A percentile compares a stretch with the other conserved stretches of the same genome.
Conservation (phyloP, 176 grass and related monocot genomes). For the Oryza brachyantha region DNA sequence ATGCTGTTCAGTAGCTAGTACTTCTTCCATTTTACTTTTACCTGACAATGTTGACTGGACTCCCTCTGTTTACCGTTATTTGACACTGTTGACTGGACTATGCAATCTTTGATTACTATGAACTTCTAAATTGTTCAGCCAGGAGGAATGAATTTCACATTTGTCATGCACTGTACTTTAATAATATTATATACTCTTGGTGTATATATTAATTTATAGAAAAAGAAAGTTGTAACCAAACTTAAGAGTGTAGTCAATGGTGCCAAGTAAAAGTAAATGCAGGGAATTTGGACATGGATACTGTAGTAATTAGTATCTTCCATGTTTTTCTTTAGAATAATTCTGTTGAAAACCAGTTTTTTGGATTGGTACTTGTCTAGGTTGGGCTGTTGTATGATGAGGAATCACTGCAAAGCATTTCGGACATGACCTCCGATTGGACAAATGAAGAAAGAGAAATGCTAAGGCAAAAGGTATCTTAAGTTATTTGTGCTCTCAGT, state of each 20-base stretch:
- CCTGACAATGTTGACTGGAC: too few species aligned
- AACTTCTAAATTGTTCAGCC: too few species aligned
- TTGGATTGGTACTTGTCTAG: constrained; percentile 32
- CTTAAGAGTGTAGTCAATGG: not conserved
- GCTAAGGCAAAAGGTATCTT: constrained; percentile 69
- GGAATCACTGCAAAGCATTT: constrained; percentile 75
- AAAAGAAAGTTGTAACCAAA: too few species aligned
- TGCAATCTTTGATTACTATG: too few species aligned
- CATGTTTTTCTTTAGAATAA: not conserved
- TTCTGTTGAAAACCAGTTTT: not conserved
- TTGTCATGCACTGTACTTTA: too few species aligned
- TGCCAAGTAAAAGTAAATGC: not conserved
- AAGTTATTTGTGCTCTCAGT: not conserved
- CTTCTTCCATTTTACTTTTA: too few species aligned
- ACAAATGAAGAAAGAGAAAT: constrained; percentile 91
- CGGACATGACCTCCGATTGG: constrained; percentile 93
- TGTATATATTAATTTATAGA: too few species aligned
- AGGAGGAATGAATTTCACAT: too few species aligned
- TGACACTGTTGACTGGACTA: too few species aligned
- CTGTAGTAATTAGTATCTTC: not conserved
- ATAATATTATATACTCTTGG: too few species aligned
- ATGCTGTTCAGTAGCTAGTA: not conserved
- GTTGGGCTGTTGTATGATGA: constrained; percentile 92
- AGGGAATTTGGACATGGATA: not conserved
- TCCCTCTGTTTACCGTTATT: too few species aligned